Conservation (phyloP, 306 rosid species). For the Cucurbita maxima region DNA sequence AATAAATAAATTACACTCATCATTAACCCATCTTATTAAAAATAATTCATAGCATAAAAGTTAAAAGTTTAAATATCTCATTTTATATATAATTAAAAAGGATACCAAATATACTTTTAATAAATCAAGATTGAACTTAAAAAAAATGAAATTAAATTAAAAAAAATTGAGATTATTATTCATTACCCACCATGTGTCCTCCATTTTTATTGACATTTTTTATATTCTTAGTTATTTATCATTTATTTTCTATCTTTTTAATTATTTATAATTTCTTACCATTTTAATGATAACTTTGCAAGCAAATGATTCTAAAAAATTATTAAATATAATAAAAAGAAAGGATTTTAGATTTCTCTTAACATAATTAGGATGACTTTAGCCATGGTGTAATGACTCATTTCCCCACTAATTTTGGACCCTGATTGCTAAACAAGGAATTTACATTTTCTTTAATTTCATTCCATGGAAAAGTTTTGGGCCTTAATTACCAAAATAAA, state of each 20-base stretch:
- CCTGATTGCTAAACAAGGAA: neutral
- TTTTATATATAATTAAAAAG: no score
- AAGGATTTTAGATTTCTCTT: neutral
- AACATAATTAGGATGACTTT: conserved; percentile 3
- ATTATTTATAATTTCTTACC: neutral
- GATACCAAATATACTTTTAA: no score
- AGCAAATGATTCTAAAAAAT: neutral
- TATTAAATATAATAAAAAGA: neutral
- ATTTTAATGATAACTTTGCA: neutral
- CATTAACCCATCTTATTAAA: no score
- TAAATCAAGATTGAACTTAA: no score
- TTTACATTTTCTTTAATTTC: neutral
- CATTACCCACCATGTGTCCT: neutral
- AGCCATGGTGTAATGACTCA: neutral
- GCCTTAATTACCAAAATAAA: neutral
- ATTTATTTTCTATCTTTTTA: neutral
- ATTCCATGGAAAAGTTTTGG: neutral
- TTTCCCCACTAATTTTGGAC: neutral
- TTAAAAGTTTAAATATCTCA: no score
- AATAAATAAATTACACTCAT: no score
- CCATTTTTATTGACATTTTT: neutral
- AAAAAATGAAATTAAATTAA: no score
- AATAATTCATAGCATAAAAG: no score
- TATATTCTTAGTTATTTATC: no score
- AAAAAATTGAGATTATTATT: neutral